Evolutionary conservation across 2,329 filamentous ascomycete genomes (phyloP), one percentile per base, ranked within the genome.

Genomic region (Phialophora macrospora): DNA sequence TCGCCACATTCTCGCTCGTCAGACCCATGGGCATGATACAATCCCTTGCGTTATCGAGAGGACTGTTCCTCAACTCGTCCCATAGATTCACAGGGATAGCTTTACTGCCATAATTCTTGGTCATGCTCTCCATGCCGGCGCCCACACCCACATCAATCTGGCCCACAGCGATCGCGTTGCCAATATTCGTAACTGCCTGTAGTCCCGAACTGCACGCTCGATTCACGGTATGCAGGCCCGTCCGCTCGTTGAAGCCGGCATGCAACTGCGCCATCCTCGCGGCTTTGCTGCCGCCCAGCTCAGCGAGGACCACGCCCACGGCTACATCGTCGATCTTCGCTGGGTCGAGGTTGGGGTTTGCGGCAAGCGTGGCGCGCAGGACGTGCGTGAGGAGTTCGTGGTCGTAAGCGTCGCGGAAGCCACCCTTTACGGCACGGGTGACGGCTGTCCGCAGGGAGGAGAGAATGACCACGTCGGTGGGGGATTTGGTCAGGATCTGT

Each of bases 91-190:
- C 88, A 0, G 93, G 93, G 51, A 97, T 95, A n/a, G 93, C 93
- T 64, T 88, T 83, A 28, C 83, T 87, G 59, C 89, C 93, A 78
- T 97, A 97, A 80, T 97, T 97, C 70, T 90, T 82, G 69, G 92
- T 96, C 93, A 97, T 97, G 80, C 90, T 94, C 84, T 97, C 93
- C 91, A 96, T 97, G 32, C 93, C 93, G 1, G 91, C 93, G 9
- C 88, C 93, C 68, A 97, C 87, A 66, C 92, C 93, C 0, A 84
- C 82, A 68, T 88, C 85, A 59, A 94, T 90, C 72, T 86, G 85
- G 1, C 90, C 92, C 0, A 85, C 83, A n/a, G 87, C 85, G 72
- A 97, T 95, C 68, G 89, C 84, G 64, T 90, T 87, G 4, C 91
- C 90, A 2, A 96, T 83, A 14, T 83, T 80, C 1, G 92, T 89